Base-by-base conservation (phyloP, 2,329 filamentous ascomycete genomes). In the Stagonosporopsis rhizophila region DNA sequence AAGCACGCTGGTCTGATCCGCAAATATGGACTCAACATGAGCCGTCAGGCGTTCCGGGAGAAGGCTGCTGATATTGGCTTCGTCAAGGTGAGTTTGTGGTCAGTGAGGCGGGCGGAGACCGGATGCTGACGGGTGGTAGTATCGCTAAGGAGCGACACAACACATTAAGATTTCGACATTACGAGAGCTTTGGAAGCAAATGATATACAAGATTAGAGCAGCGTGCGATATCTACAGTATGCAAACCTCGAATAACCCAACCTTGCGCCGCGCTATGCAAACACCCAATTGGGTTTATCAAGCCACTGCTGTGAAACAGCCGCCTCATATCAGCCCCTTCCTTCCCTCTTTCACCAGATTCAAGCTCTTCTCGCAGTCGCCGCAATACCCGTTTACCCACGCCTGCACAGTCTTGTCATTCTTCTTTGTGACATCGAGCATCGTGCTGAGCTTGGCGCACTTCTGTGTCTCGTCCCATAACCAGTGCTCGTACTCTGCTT, bases 401-500 rank as follows among this genome's bases (percentile, higher is more conserved):
- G 77, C 77, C 58, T 79, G 77, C 3, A 87, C 77, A 34, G 82
- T 79, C 45, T 79, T 72, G 23, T 73, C 72, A 25, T 67, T 71
- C 40, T 68, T 71, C 67, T 83, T 75, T 28, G 70, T 70, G 23
- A 61, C 60, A 19, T 63, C 52, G 11, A 85, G 70, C 64, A 87
- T 75, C 14, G 70, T 72, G 37, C 82, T 81, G 7, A 87, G 75
- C 69, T 89, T 85, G 53, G 86, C 85, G 74, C 95, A 99, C 44
- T 90, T 85, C 30, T 82, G 77, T 61, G 87, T 88, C 78, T 99
- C 95, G 64, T 91, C 89, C 3, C 85, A 77, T 27, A 98, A 83
- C 93, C 94, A 99, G 61, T 91, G 90, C 78, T 96, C 93, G 89
- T 92, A 99, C 75, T 97, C 94, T 0, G 89, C 89, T 68, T 87